Evolutionary conservation across 1,284 basidiomycete species (phyloP), one percentile per base, ranked within the genome.

Genomic region (Pascua guehoae): DNA sequence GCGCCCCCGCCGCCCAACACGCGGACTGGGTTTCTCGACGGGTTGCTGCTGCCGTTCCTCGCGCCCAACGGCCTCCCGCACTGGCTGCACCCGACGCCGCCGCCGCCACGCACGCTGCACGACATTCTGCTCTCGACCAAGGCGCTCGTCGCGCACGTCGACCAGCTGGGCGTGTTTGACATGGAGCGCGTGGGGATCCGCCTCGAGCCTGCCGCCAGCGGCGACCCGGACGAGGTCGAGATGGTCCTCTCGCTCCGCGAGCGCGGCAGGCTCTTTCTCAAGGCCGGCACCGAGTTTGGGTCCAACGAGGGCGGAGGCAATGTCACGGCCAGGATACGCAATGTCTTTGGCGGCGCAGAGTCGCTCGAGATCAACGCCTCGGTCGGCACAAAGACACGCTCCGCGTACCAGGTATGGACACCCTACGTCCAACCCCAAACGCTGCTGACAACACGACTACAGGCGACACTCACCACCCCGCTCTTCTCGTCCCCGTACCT

Each of bases 281-380:
- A 89, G 67, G 91, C 87, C 1, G 85, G 89, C 2, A 98, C 95
- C 1, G 93, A 98, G 70, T 82, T 98, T 5, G 96, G 96, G 10
- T 92, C 96, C 56, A 89, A 88, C 51, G 95, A 98, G 74, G 95
- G 91, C 9, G 91, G 81, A 53, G 91, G 89, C 18, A 90, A 87
- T 56, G 83, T 87, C 42, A 89, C 88, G 8, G 90, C 84, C 15
- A 85, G 88, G 51, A 78, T 94, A 40, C 83, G 89, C 15, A 98
- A 98, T 75, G 83, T 89, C 7, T 88, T 98, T 66, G 95, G 96
- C 32, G 90, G 91, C 2, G 94, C 88, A 17, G 96, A 99, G 76
- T 84, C 84, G 0, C 79, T 98, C 57, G 89, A 94, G 70, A 89
- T 88, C 8, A 88, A 88, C 58, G 78, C 91, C 2, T 85, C 92